Percentiles rank a stretch among this genome's conserved stretches.
Conservation (phyloP, 192 early-diverging fungal genomes). For the Hyaloraphidium curvatum region DNA sequence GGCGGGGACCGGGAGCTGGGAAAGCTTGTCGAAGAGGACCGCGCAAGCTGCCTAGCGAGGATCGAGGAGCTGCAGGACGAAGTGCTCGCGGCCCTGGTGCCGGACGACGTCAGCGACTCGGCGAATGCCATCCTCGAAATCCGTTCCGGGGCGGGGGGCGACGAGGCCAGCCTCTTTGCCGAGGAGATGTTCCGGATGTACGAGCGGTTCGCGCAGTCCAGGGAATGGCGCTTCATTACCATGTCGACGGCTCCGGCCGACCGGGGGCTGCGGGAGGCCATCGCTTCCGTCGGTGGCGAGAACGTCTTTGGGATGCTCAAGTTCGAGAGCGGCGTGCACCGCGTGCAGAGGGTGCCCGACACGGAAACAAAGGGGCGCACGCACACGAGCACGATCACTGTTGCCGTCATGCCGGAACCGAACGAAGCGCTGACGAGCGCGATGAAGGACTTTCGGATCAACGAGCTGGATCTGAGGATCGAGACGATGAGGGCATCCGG, state of each 20-base stretch:
- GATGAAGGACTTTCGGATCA: conserved; percentile 22
- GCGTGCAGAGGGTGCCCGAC: conserved; percentile 63
- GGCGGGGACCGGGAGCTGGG: conserved; percentile 28
- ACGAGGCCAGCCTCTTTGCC: conserved; percentile 56
- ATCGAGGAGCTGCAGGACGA: conserved; percentile 27
- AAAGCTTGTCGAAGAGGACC: conserved; percentile 43
- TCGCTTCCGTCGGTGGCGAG: conserved; percentile 40
- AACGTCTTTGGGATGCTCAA: conserved; percentile 54
- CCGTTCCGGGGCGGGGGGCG: conserved; percentile 55
- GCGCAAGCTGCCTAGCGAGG: conserved; percentile 14
- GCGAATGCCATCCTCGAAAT: conserved; percentile 54
- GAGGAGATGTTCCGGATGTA: conserved; percentile 56
- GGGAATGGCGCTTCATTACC: conserved; percentile 27
- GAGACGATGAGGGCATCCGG: conserved; percentile 59
- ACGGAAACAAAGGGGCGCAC: conserved; percentile 58
- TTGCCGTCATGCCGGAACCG: conserved; percentile 58
- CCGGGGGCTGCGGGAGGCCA: conserved; percentile 33
- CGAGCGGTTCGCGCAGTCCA: conserved; percentile 35
- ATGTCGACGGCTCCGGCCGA: not conserved
- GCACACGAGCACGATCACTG: conserved; percentile 59
- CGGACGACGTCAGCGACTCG: conserved; percentile 46
- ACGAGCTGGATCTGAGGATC: conserved; percentile 41
- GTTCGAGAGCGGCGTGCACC: conserved; percentile 65
- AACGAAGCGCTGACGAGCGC: conserved; percentile 23
- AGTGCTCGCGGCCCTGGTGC: conserved; percentile 33